Evolutionary conservation across 2,329 filamentous ascomycete species (phyloP).

Genomic region (Thielaviopsis musarum): DNA sequence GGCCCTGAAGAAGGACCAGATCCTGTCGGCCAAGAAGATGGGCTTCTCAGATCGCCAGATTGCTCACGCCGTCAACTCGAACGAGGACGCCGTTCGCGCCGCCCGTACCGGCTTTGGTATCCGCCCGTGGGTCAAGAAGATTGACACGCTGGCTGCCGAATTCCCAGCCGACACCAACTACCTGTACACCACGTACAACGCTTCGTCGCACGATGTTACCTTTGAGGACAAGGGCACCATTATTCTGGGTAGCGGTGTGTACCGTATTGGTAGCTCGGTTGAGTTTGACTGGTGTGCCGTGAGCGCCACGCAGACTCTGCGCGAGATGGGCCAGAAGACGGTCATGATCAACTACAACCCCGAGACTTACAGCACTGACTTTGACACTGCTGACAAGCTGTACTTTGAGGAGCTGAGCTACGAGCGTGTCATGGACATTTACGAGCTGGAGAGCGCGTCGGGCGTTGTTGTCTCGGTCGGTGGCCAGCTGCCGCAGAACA

Average conservation of each 20-base stretch:
- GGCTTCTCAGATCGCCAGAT: slow-evolving; percentile 98
- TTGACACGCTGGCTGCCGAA: slow-evolving; percentile 92
- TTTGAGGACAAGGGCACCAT: slow-evolving; percentile 87
- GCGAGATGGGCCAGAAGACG: slow-evolving; percentile 85
- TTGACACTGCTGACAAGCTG: slow-evolving; percentile 73
- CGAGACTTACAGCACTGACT: slow-evolving; percentile 70
- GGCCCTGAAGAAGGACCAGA: slow-evolving; percentile 71
- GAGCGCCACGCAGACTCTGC: slow-evolving; percentile 68
- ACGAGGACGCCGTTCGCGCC: slow-evolving; percentile 79
- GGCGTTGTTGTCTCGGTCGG: slow-evolving; percentile 93
- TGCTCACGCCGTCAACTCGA: slow-evolving; percentile 64
- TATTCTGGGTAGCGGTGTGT: slow-evolving; percentile 85
- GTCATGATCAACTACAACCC: slow-evolving; percentile 93
- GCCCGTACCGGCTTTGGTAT: slow-evolving; percentile 75
- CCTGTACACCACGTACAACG: slow-evolving; percentile 95
- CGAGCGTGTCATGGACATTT: slow-evolving; percentile 97
- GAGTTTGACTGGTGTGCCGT: slow-evolving; percentile 99
- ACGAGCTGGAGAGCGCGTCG: slow-evolving; percentile 70
- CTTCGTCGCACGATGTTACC: slow-evolving; percentile 76
- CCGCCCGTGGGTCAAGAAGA: slow-evolving; percentile 61
- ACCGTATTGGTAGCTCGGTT: slow-evolving; percentile 92
- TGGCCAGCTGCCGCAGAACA: slow-evolving; percentile 93
- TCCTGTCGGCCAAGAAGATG: slow-evolving; percentile 88
- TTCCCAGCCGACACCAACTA: slow-evolving; percentile 94
- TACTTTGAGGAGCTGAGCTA: slow-evolving; percentile 97